phyloP scores from a whole-genome alignment of 495 filamentous ascomycete genomes.

The Xylaria telfairii region DNA sequence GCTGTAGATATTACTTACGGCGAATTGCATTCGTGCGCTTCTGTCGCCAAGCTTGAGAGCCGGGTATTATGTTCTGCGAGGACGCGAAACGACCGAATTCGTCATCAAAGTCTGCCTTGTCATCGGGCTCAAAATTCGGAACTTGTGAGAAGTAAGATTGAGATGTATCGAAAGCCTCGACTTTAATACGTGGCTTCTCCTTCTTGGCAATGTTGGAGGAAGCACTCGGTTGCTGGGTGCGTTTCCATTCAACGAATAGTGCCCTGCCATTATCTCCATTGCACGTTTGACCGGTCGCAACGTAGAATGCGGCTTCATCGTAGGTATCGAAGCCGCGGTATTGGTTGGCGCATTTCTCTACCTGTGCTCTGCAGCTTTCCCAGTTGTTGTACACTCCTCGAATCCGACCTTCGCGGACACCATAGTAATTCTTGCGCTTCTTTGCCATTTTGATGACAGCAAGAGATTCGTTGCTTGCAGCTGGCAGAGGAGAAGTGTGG shows the following conservation, averaged over 20 bases:
- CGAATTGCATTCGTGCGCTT: conserved; percentile 42
- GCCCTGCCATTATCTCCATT: neutral
- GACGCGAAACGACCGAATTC: conserved; percentile 46
- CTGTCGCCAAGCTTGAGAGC: conserved; percentile 39
- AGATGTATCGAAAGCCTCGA: conserved; percentile 31
- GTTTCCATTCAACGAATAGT: neutral
- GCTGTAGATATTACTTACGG: conserved; percentile 13
- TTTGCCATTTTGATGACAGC: conserved; percentile 27
- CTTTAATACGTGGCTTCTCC: conserved; percentile 18
- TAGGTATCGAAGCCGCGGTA: conserved; percentile 31
- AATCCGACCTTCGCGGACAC: conserved; percentile 30
- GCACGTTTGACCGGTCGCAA: conserved; percentile 18
- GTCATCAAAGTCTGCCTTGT: conserved; percentile 40
- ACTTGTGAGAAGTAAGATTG: conserved; percentile 46
- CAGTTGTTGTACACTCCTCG: conserved; percentile 32
- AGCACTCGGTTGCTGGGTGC: neutral
- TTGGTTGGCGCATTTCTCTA: conserved; percentile 23
- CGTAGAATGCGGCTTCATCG: conserved; percentile 28
- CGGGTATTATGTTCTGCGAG: conserved; percentile 42
- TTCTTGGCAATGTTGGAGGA: neutral
- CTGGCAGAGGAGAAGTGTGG: neutral
- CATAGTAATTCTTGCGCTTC: conserved; percentile 29
- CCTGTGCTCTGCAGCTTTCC: conserved; percentile 31
- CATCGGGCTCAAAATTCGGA: conserved; percentile 39
- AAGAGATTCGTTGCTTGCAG: neutral